Evolutionary conservation across 2,329 filamentous ascomycete genomes (phyloP), one percentile per base, ranked within the genome.

Genomic region (Fusarium chlamydosporum): DNA sequence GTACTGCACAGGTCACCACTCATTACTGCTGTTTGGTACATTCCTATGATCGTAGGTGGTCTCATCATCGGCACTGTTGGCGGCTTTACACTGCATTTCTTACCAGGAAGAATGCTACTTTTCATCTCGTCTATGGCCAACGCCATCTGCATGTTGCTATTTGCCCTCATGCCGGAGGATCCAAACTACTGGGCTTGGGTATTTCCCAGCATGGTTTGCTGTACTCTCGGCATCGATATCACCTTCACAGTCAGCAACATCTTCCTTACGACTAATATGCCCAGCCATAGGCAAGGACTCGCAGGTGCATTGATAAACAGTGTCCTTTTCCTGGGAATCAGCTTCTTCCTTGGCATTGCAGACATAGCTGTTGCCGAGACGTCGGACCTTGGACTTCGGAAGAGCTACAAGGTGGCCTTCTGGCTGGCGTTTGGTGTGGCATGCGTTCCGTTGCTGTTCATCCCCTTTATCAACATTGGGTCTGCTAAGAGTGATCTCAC

Each of bases 171-270:
- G 58, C 87, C 87, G 1, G 72, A 77, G 15, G 79, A 82, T 4
- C 84, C 82, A 0, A 85, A 81, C 60, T 88, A 89, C 77, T 92
- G 89, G 89, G 83, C 86, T 0, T 91, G 83, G 74, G 82, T 89
- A 4, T 89, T 92, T 68, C 87, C 89, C 0, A 76, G 83, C 6
- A 87, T 87, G 85, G 77, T 88, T 8, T 85, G 84, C 59, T 85
- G 83, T 15, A 91, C 89, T 0, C 78, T 90, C 23, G 88, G 87
- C 6, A 88, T 92, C 56, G 90, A 92, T 69, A 84, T 91, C 43
- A 86, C 86, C 8, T 91, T 87, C 77, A 91, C 87, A 59, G 82
- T 92, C 4, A 84, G 88, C 33, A 91, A 89, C 65, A 85, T 92
- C 53, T 92, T 91, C 75, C 86, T 91, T 54, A 91, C 89, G 1